A percentile compares a stretch with the other conserved stretches of the same genome.
These are phyloP conservation scores for Microdochium paspali DNA, from an alignment of 2,329 filamentous ascomycete species.

Conservation along the genomic window DNA sequence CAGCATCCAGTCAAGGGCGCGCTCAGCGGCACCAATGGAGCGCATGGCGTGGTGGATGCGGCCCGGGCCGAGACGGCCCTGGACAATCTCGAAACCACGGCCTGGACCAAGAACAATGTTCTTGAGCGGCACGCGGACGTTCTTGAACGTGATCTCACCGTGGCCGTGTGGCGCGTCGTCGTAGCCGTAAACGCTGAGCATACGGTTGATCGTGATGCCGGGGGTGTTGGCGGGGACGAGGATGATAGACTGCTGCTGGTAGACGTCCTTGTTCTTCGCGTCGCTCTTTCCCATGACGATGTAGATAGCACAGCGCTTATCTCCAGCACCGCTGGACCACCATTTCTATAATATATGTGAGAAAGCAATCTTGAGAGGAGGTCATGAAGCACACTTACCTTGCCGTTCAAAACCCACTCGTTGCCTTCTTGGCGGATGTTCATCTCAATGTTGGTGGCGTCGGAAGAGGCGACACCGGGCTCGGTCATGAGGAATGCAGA, in stretches of 20 bases:
- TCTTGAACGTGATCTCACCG: conserved; percentile 80
- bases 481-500: conserved; percentile 94
- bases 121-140: conserved; percentile 76
- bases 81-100: conserved; percentile 95
- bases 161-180: conserved; percentile 98
- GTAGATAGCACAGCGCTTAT: conserved; percentile 86
- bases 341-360: conserved; percentile 60
- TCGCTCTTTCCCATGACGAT: conserved; percentile 95
- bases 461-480: conserved; percentile 76
- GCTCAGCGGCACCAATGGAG: conserved; percentile 81
- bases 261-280: conserved; percentile 62
- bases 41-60: conserved; percentile 98
- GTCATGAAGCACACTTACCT: conserved; percentile 36
- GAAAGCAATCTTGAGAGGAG: background rate
- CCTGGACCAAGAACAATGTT: conserved; percentile 91
- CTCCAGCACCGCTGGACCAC: conserved; percentile 96
- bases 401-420: conserved; percentile 84
- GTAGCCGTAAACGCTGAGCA: conserved; percentile 90
- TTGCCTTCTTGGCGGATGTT: conserved; percentile 75
- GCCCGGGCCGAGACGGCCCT: conserved; percentile 88
- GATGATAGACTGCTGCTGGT: conserved; percentile 89
- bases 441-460: conserved; percentile 88
- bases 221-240: conserved; percentile 73
- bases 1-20: conserved; percentile 89
- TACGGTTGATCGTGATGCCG: conserved; percentile 86